These are phyloP conservation scores for Brassica balearica DNA, from an alignment of 441 rosid species.

Conservation along the genomic window DNA sequence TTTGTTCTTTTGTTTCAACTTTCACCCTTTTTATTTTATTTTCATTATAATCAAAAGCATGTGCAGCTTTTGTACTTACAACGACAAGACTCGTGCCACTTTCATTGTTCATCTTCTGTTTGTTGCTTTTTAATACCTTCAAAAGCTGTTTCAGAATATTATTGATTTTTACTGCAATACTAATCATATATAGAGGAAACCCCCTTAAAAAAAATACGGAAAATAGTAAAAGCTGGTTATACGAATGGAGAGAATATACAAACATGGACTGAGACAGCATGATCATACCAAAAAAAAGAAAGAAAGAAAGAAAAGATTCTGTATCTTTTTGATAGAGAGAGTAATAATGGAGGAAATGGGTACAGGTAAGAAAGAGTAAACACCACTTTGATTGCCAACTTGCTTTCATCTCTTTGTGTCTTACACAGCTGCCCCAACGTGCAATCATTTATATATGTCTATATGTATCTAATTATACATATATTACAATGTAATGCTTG, in stretches of 20 bases:
- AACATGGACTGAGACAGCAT: conserved; percentile 42
- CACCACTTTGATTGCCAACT: conserved; percentile 46
- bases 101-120: conserved; percentile 40
- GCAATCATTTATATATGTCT: conserved; percentile 36
- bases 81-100: conserved; percentile 48
- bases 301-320: conserved; percentile 25
- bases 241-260: conserved; percentile 31
- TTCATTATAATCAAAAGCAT: conserved; percentile 42
- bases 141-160: conserved; percentile 27
- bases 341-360: conserved; percentile 48
- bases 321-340: conserved; percentile 39
- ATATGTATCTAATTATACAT: conserved; percentile 37
- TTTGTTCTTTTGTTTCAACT: conserved; percentile 47
- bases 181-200: background rate
- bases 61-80: conserved; percentile 49
- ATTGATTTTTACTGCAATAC: conserved; percentile 15
- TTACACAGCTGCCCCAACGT: conserved; percentile 49
- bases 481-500: conserved; percentile 19
- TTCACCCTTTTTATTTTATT: background rate
- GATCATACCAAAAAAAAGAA: conserved; percentile 33
- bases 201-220: background rate
- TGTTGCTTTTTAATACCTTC: background rate
- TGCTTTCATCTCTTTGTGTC: conserved; percentile 46
- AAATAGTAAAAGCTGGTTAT: conserved; percentile 6
- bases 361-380: conserved; percentile 46